Base-by-base conservation (phyloP, 257 asterid species). In the Mitragyna speciosa region DNA sequence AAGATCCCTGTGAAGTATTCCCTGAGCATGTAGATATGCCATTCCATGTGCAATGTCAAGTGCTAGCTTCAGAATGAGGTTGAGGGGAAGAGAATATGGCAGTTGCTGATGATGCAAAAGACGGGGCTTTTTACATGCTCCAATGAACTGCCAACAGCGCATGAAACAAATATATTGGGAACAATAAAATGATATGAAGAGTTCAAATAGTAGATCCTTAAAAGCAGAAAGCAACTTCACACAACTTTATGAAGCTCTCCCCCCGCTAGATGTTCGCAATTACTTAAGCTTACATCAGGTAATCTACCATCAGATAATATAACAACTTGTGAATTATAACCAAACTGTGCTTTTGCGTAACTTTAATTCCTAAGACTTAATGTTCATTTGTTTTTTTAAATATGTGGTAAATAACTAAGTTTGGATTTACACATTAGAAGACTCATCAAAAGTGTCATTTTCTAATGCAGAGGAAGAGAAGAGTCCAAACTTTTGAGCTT, bases 61-160 rank as follows among this genome's bases (percentile, higher is more conserved):
- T 0, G 97, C 87, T 79, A 95, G 75, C 79, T 90, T 95, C 30
- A 95, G 85, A 10, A 95, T 90, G 3, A 95, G 90, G 85, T 80
- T 86, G 80, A 90, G 85, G 69, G 99, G 97, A 16, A 95, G 91
- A 0, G 99, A 95, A 84, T 92, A 82, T 0, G 98, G 99, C 77
- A 89, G 94, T 85, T 91, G 98, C 89, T 93, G 98, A 81, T 95
- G 12, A 95, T 95, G 81, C 99, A 93, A 78, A 93, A 93, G 43
- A 95, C 99, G 99, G 70, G 96, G 88, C 69, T 93, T 95, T 92
- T 95, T 95, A 82, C 99, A 93, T 33, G 99, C 99, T 68, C 97
- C 98, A 78, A 95, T 86, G 80, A 95, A 92, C 99, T 95, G 94
- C 86, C 80, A 64, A 75, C 70, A 76, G 69, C 30, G 85, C 59